Percentiles rank a stretch among this genome's conserved stretches.
Conservation (phyloP, 495 filamentous ascomycete genomes). For the Letharia lupina region DNA sequence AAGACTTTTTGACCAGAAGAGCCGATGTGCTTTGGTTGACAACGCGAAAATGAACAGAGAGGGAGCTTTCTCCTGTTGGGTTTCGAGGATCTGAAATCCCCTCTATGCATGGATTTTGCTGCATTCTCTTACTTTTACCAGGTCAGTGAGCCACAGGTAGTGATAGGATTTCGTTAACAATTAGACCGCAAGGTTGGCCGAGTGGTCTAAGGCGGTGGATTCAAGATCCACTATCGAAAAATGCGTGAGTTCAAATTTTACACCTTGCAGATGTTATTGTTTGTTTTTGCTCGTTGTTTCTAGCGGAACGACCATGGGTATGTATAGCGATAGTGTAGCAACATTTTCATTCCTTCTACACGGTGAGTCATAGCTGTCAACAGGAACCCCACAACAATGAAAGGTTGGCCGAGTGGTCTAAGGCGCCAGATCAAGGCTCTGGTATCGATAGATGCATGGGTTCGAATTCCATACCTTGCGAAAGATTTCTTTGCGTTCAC, state of each 20-base stretch:
- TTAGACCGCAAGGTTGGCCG: constrained; percentile 5
- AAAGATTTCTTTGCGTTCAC: background rate
- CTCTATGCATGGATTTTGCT: too few relatives aligned
- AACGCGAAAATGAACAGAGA: too few relatives aligned
- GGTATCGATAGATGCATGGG: background rate
- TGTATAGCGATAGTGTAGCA: too few relatives aligned
- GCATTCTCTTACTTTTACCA: too few relatives aligned
- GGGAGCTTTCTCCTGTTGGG: too few relatives aligned
- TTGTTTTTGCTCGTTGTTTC: background rate
- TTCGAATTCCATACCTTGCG: background rate
- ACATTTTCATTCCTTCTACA: background rate
- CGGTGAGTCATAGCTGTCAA: background rate
- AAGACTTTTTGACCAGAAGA: too few relatives aligned
- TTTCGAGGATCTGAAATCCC: too few relatives aligned
- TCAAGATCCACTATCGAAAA: background rate
- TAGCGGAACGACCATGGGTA: background rate
- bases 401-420: background rate
- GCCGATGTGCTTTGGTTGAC: too few relatives aligned
- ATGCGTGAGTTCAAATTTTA: constrained; percentile 8
- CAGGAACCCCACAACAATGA: background rate
- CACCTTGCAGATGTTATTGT: background rate
- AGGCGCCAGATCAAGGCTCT: background rate
- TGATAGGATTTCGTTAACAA: too few relatives aligned
- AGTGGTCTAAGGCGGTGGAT: background rate
- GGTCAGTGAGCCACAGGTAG: background rate